Evolutionary conservation across 257 asterid genomes (phyloP).

Genomic region (Lycium ferocissimum): DNA sequence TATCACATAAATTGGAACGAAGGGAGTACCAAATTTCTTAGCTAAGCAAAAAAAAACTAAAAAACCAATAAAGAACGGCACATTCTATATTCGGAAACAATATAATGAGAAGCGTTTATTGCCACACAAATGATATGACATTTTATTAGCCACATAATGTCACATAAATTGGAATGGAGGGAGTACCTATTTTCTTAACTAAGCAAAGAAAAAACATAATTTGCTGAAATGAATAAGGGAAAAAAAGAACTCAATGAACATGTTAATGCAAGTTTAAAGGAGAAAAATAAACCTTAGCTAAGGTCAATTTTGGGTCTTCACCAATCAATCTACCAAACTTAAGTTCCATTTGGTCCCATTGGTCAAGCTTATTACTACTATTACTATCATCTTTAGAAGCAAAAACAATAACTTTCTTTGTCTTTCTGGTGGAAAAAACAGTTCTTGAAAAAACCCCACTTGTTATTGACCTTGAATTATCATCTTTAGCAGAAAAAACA

Average conservation of each 20-base stretch:
- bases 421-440: constrained; percentile 48
- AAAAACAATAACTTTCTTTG: constrained; percentile 55
- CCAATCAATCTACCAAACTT: constrained; percentile 92
- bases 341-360: constrained; percentile 92
- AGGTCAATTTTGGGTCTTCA: constrained; percentile 92
- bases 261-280: neutral
- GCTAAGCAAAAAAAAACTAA: neutral
- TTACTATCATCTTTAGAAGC: constrained; percentile 66
- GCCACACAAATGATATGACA: no score
- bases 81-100: no score
- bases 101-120: no score
- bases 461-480: no score
- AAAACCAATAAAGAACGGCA: neutral
- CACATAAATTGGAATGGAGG: neutral
- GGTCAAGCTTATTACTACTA: constrained; percentile 54
- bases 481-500: no score
- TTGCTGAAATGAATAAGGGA: neutral
- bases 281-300: constrained; percentile 72
- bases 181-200: neutral
- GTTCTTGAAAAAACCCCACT: constrained; percentile 28
- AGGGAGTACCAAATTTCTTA: neutral
- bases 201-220: neutral
- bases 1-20: neutral
- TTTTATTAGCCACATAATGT: neutral
- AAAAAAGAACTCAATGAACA: neutral